Conservation (phyloP, 345 rosid species). For the Lagerstroemia speciosa region DNA sequence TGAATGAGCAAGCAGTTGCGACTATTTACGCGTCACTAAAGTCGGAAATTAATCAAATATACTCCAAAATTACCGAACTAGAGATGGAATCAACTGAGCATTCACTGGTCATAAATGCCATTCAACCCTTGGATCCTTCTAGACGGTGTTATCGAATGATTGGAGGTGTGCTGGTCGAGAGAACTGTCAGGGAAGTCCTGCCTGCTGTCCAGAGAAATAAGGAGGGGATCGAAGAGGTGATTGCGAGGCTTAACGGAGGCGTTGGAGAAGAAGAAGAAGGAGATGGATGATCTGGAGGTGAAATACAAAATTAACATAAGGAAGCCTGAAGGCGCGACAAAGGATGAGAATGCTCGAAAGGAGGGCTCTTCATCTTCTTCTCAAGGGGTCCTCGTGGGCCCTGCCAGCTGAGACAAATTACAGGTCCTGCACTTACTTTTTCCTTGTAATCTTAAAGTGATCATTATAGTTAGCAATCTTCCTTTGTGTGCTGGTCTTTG, state of each 20-base stretch:
- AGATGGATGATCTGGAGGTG: slow-evolving; percentile 64
- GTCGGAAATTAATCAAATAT: slow-evolving; percentile 78
- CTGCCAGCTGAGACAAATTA: slow-evolving; percentile 53
- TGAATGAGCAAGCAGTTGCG: slow-evolving; percentile 65
- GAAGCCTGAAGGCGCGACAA: slow-evolving; percentile 39
- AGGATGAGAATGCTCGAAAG: slow-evolving; percentile 45
- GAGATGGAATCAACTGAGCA: slow-evolving; percentile 97
- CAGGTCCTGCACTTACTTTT: slow-evolving; percentile 1
- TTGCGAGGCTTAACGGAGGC: slow-evolving; percentile 74
- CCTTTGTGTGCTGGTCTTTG: neutral
- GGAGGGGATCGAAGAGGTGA: slow-evolving; percentile 88
- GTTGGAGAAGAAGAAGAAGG: slow-evolving; percentile 74
- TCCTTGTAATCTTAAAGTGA: neutral
- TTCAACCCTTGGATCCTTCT: slow-evolving; percentile 75
- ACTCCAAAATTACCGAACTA: slow-evolving; percentile 83
- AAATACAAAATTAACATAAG: slow-evolving; percentile 80
- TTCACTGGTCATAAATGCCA: slow-evolving; percentile 71
- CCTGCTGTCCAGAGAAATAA: slow-evolving; percentile 94
- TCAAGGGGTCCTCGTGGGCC: slow-evolving; percentile 95
- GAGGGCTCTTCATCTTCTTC: slow-evolving; percentile 57
- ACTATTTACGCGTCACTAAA: slow-evolving; percentile 57
- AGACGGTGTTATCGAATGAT: slow-evolving; percentile 89
- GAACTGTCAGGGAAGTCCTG: slow-evolving; percentile 83
- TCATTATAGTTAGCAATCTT: neutral
- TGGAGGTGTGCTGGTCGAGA: slow-evolving; percentile 89